Conservation (phyloP, 2,329 filamentous ascomycete genomes). For the Epichloe gansuensis region DNA sequence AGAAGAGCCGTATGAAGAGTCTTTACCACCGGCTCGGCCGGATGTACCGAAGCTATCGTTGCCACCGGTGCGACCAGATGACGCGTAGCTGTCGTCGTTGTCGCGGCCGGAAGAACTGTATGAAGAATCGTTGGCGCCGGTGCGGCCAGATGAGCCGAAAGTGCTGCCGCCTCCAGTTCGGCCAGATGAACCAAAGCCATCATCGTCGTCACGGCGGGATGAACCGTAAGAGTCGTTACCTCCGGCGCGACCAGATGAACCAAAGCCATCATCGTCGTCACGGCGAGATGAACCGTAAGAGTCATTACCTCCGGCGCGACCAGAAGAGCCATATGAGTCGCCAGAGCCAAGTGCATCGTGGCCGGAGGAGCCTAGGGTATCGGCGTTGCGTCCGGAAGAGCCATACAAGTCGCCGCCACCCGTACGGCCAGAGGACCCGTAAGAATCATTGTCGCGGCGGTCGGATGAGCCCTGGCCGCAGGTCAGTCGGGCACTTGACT, state of each 20-base stretch:
- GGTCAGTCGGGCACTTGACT: background rate
- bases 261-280: no score
- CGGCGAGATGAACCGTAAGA: no score
- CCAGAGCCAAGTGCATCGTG: no score
- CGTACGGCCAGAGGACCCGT: conserved; percentile 9
- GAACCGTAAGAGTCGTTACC: no score
- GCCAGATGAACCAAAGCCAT: conserved; percentile 8
- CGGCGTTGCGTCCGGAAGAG: conserved; percentile 3
- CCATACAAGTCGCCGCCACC: conserved; percentile 11
- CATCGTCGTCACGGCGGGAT: no score
- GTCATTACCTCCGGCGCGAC: no score
- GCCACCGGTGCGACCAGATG: conserved; percentile 8
- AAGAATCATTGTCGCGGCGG: conserved; percentile 11
- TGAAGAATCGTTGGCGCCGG: conserved; percentile 7
- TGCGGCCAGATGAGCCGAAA: conserved; percentile 9
- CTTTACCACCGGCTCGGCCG: no score
- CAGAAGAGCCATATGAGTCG: no score
- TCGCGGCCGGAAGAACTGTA: conserved; percentile 4
- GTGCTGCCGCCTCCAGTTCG: conserved; percentile 8
- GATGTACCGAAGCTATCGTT: conserved; percentile 1
- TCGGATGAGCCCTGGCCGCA: conserved; percentile 12
- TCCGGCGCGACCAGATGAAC: no score
- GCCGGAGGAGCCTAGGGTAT: no score
- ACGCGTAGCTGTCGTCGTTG: conserved; percentile 10
- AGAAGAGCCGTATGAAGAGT: conserved; percentile 9